phyloP scores from a whole-genome alignment of 2,329 filamentous ascomycete genomes.

The Penicillium sp. region DNA sequence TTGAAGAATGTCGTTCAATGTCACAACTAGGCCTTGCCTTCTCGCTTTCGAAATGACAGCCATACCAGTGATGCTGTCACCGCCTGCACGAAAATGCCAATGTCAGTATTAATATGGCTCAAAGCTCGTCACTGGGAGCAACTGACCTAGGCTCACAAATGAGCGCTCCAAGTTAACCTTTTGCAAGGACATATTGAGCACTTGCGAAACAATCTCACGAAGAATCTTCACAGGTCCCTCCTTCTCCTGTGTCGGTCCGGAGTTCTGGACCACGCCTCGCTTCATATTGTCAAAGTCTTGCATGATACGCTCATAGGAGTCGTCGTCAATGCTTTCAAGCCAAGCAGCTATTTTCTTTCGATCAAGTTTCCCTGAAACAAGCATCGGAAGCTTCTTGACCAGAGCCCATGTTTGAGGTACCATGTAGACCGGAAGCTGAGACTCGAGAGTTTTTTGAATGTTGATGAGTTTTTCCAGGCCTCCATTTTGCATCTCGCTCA shows the following conservation, averaged over 20 bases:
- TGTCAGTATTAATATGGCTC: neutral
- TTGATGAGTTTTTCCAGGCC: conserved; percentile 27
- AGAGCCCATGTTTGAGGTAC: conserved; percentile 39
- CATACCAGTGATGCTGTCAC: conserved; percentile 39
- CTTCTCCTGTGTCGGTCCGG: conserved; percentile 10
- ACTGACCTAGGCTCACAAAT: conserved; percentile 34
- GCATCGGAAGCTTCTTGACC: conserved; percentile 36
- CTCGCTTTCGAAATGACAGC: conserved; percentile 34
- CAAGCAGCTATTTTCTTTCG: conserved; percentile 38
- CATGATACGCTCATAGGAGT: conserved; percentile 37
- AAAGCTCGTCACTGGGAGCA: neutral
- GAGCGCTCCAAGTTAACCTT: conserved; percentile 31
- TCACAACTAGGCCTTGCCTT: conserved; percentile 29
- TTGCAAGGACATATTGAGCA: conserved; percentile 31
- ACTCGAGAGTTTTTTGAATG: conserved; percentile 35
- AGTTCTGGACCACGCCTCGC: conserved; percentile 18
- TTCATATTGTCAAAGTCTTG: conserved; percentile 30
- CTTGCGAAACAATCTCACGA: conserved; percentile 30
- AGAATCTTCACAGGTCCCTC: conserved; percentile 19
- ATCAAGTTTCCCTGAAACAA: conserved; percentile 35
- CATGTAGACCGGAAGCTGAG: conserved; percentile 43
- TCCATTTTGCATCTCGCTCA: conserved; percentile 15
- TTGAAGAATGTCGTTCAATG: conserved; percentile 32
- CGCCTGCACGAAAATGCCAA: conserved; percentile 22
- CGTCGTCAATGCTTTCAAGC: conserved; percentile 40